Percentiles rank a stretch among this genome's conserved stretches.
Conservation (phyloP, 1,139 yeast genomes). For the Magnusiomyces ingens region DNA sequence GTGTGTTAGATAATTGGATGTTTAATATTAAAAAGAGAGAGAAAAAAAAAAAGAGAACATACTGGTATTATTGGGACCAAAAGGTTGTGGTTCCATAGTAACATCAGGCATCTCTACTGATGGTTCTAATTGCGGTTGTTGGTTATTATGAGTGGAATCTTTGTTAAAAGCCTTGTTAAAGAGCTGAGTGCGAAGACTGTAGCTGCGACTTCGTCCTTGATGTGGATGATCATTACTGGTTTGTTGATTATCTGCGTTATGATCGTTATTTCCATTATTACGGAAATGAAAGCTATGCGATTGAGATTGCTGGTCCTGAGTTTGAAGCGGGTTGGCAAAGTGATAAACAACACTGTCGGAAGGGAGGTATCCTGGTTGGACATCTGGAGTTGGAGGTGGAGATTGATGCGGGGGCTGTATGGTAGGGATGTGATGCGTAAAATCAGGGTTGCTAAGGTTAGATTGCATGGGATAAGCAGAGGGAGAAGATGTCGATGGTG, state of each 20-base stretch:
- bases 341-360: neutral
- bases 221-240: conserved; percentile 3
- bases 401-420: too few species aligned
- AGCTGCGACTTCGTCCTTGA: conserved; percentile 69
- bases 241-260: neutral
- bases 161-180: conserved; percentile 43
- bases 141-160: conserved; percentile 19
- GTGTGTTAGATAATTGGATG: conserved; percentile 2
- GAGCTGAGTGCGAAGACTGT: conserved; percentile 66
- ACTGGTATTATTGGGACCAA: conserved; percentile 21
- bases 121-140: conserved; percentile 13
- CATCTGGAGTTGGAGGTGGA: too few species aligned
- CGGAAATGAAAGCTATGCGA: neutral
- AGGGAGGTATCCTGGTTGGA: too few species aligned
- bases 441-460: too few species aligned
- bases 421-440: too few species aligned
- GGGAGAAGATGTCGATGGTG: too few species aligned
- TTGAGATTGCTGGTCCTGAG: neutral
- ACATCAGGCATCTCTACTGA: neutral
- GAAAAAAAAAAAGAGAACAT: conserved; percentile 4
- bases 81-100: conserved; percentile 5
- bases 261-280: too few species aligned
- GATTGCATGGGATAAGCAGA: too few species aligned
- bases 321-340: neutral
- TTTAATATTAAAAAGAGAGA: conserved; percentile 8